Percentiles rank a stretch among this genome's conserved stretches.
phyloP scores from a whole-genome alignment of 352 stramenopile genomes.

The Phytopythium delawarense region DNA sequence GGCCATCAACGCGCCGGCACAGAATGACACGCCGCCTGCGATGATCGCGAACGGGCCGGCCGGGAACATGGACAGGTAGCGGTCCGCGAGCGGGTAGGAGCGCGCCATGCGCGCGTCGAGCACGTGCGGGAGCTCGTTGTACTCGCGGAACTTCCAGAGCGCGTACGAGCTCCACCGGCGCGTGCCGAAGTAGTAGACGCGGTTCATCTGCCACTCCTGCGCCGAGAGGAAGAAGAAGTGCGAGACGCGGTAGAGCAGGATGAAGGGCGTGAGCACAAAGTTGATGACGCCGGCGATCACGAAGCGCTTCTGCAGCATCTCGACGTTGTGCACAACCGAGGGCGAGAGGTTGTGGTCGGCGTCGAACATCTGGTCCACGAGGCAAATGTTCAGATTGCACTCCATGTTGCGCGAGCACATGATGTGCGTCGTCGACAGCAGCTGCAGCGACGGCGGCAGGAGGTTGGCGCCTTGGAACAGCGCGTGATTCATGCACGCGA shows the following conservation, averaged over 20 bases:
- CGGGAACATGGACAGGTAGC: constrained; percentile 95
- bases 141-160: constrained; percentile 94
- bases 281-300: constrained; percentile 93
- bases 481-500: constrained; percentile 95
- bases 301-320: constrained; percentile 92
- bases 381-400: constrained; percentile 94
- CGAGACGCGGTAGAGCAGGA: constrained; percentile 95
- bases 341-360: constrained; percentile 68
- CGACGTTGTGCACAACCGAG: constrained; percentile 90
- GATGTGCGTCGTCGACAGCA: constrained; percentile 68
- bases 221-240: constrained; percentile 97
- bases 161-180: constrained; percentile 91
- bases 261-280: constrained; percentile 95
- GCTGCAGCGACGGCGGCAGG: constrained; percentile 68
- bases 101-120: constrained; percentile 93
- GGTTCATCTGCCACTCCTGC: constrained; percentile 93
- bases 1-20: constrained; percentile 94
- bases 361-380: constrained; percentile 97
- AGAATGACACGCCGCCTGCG: constrained; percentile 93
- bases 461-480: constrained; percentile 89
- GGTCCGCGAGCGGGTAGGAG: constrained; percentile 89
- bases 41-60: constrained; percentile 86
- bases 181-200: constrained; percentile 92
- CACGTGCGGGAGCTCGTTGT: constrained; percentile 98
- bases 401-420: constrained; percentile 91